phyloP scores from a whole-genome alignment of 169 alveolate species.

The Plasmodium vivax region DNA sequence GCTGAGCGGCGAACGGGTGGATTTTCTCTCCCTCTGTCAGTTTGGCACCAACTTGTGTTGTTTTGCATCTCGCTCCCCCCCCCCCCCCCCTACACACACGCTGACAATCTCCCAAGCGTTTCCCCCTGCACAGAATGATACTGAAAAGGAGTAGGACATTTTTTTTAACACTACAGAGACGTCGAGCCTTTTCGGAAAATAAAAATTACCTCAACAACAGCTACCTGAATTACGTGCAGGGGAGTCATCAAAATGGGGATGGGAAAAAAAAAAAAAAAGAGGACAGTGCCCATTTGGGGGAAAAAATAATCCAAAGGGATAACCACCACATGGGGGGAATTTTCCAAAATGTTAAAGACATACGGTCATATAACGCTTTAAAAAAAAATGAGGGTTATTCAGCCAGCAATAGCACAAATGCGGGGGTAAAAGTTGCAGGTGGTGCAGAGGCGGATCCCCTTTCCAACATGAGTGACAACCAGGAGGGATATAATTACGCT shows the following conservation, averaged over 20 bases:
- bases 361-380: neutral
- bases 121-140: slow-evolving; percentile 11
- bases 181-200: slow-evolving; percentile 26
- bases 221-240: slow-evolving; percentile 47
- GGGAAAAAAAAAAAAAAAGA: neutral
- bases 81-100: neutral
- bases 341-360: neutral
- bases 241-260: slow-evolving; percentile 8
- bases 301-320: neutral
- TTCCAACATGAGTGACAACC: neutral
- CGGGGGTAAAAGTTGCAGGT: neutral
- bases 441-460: neutral
- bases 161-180: neutral
- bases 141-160: slow-evolving; percentile 27
- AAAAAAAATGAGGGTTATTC: neutral
- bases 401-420: neutral
- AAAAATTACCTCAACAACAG: slow-evolving; percentile 49
- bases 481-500: neutral
- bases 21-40: neutral
- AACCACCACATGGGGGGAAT: neutral
- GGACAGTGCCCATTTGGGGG: neutral
- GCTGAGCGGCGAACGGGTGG: neutral
- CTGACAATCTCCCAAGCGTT: neutral
- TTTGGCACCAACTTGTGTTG: neutral
- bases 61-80: neutral